Evolutionary conservation across 2,329 filamentous ascomycete genomes (phyloP), one percentile per base, ranked within the genome.

Genomic region (Alternaria brassicae): DNA sequence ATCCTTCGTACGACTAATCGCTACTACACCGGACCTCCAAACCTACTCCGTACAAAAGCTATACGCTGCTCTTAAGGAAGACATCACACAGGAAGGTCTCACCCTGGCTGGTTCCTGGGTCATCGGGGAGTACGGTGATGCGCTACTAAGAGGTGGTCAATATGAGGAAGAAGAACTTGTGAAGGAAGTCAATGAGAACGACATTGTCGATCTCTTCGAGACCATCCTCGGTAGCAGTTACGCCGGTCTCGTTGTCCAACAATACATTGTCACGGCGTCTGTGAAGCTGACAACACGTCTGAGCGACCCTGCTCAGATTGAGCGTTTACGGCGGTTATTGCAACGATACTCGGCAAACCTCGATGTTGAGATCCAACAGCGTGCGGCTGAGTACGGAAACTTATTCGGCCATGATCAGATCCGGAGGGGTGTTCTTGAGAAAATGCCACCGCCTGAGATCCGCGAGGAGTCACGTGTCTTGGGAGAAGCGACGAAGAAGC

Each of bases 401-500:
- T 84, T 99, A n/a, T 98, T 99, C 72, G 87, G 87, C 0, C 92
- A 92, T 71, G 93, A 99, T 68, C 84, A 92, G 60, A 91, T 99
- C 56, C 89, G 94, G 54, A 87, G 86, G 60, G 95, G 95, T 58
- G 95, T 99, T 3, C 82, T 99, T 10, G 95, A 99, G 80, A 96
- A 95, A 78, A 99, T 99, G 96, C 95, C 95, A 7, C 88, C 95
- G 2, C 95, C 95, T 8, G 94, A 98, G 77, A 98, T 99, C 72
- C 92, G 94, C 67, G 95, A 99, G 76, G 92, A 96, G 77, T 94
- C 95, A 54, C 86, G 94, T 60, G 93, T 97, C 3, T 83, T 99
- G 17, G 93, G 93, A 41, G 91, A 94, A 71, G 89, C 92, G 1
- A 83, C 87, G 37, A 76, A 78, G 60, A 81, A 81, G 69, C 76